Evolutionary conservation across 2,329 filamentous ascomycete species (phyloP).

Genomic region (Coniosporium tulheliwenetii): DNA sequence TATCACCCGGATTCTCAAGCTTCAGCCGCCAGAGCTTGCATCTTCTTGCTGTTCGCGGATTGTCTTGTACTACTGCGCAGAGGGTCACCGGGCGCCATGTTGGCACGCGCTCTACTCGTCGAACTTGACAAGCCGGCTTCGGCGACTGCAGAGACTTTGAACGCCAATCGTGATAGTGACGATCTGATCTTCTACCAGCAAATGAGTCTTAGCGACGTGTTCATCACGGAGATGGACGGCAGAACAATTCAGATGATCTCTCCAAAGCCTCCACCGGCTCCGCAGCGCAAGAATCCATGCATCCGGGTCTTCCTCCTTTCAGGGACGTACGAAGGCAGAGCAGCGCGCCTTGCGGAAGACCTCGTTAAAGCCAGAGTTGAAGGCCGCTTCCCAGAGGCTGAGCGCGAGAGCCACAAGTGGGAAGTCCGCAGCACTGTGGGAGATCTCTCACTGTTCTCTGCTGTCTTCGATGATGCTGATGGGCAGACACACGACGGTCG

Average conservation of each 20-base stretch:
- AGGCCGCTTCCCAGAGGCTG: slow-evolving; percentile 65
- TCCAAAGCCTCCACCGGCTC: slow-evolving; percentile 15
- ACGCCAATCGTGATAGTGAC: slow-evolving; percentile 45
- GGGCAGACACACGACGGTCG: slow-evolving; percentile 47
- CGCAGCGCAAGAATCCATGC: background rate
- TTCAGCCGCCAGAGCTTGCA: slow-evolving; percentile 37
- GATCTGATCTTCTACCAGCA: slow-evolving; percentile 66
- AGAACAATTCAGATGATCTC: slow-evolving; percentile 54
- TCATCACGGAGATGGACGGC: slow-evolving; percentile 58
- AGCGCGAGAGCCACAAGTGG: slow-evolving; percentile 70
- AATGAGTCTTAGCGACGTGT: slow-evolving; percentile 51
- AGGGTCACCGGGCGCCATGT: slow-evolving; percentile 42
- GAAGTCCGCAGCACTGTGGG: slow-evolving; percentile 53
- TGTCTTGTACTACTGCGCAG: slow-evolving; percentile 65
- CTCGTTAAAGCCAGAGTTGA: slow-evolving; percentile 76
- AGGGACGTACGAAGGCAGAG: slow-evolving; percentile 64
- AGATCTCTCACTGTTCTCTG: slow-evolving; percentile 38
- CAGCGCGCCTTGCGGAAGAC: slow-evolving; percentile 65
- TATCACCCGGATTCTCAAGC: slow-evolving; percentile 35
- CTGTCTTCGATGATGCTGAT: slow-evolving; percentile 56
- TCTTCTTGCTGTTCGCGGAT: slow-evolving; percentile 76
- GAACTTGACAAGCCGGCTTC: slow-evolving; percentile 71
- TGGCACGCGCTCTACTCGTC: slow-evolving; percentile 62
- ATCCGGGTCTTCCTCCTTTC: slow-evolving; percentile 46
- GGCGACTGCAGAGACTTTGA: slow-evolving; percentile 33